Percentiles rank a stretch among this genome's conserved stretches.
Evolutionary conservation across 768 basidiomycete genomes (phyloP).

Genomic region (Lentinula detonsa): DNA sequence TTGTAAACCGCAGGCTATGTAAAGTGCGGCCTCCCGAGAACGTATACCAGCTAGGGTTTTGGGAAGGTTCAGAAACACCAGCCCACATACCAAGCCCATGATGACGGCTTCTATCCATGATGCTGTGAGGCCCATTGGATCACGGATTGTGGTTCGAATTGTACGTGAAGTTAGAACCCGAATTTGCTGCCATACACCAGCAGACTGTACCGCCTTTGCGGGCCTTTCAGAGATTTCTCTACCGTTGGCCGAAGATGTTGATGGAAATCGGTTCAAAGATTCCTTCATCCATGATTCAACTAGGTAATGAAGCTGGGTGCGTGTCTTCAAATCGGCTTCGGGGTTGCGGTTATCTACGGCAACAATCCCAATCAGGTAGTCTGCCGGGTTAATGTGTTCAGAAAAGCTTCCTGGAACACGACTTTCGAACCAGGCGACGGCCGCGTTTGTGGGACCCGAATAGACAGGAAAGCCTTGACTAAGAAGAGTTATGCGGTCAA

Average conservation of each 20-base stretch:
- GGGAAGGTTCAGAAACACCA: constrained; percentile 28
- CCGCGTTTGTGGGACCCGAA: constrained; percentile 29
- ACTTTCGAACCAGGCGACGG: constrained; percentile 4
- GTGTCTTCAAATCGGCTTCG: constrained; percentile 24
- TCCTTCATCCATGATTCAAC: constrained; percentile 22
- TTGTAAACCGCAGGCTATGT: constrained; percentile 6
- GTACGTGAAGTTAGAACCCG: constrained; percentile 3
- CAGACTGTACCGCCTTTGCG: not conserved
- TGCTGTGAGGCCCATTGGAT: constrained; percentile 7
- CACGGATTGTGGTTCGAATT: constrained; percentile 2
- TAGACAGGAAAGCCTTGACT: constrained; percentile 21
- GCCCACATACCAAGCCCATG: constrained; percentile 20
- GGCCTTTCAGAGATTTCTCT: not conserved
- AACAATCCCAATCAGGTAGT: constrained; percentile 23
- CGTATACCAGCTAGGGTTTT: constrained; percentile 19
- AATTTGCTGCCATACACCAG: constrained; percentile 5
- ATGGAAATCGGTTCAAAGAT: not conserved
- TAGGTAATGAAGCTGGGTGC: constrained; percentile 21
- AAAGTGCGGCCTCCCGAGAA: constrained; percentile 22
- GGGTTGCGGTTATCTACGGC: constrained; percentile 30
- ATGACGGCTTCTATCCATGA: constrained; percentile 8
- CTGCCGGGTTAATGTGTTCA: constrained; percentile 17
- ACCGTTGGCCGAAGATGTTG: not conserved
- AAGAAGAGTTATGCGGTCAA: constrained; percentile 27
- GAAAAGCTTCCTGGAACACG: not conserved